Evolutionary conservation across 2,329 filamentous ascomycete species (phyloP).

Genomic region (Coniochaeta pulveracea): DNA sequence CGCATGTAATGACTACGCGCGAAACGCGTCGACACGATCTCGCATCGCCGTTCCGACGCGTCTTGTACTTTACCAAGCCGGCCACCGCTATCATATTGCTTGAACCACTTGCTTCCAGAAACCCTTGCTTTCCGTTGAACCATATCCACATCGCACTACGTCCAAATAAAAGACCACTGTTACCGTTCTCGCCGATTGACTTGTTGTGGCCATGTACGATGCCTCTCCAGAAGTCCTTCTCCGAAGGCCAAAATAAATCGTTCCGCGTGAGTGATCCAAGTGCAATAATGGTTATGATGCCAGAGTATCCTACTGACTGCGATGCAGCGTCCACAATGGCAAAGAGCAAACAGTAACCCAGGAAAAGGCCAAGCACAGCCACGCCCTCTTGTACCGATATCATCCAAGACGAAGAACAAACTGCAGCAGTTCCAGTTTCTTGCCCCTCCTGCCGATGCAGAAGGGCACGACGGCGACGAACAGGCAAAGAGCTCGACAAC

Average conservation of each 20-base stretch:
- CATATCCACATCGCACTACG: too few species aligned
- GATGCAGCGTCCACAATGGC: conserved; percentile 33
- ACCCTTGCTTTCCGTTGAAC: too few species aligned
- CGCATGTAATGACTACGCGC: too few species aligned
- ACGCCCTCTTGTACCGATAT: conserved; percentile 35
- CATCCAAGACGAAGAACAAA: conserved; percentile 48
- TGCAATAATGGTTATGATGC: too few species aligned
- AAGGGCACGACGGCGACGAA: conserved; percentile 12
- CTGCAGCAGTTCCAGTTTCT: conserved; percentile 46
- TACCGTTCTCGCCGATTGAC: not conserved
- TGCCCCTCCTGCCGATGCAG: conserved; percentile 15
- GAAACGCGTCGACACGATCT: too few species aligned
- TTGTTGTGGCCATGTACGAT: conserved; percentile 14
- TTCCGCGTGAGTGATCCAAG: too few species aligned
- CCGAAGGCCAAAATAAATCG: conserved; percentile 16
- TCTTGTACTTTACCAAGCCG: too few species aligned
- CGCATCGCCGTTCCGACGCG: too few species aligned
- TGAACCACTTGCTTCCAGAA: too few species aligned
- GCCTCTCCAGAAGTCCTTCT: conserved; percentile 29
- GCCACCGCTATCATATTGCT: too few species aligned
- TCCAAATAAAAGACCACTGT: too few species aligned
- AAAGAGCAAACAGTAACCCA: conserved; percentile 41
- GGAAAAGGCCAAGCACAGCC: conserved; percentile 23
- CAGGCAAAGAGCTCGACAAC: too few species aligned
- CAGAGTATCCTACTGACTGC: not conserved